Evolutionary conservation across 2,329 filamentous ascomycete species (phyloP).

Genomic region (Beauveria scarabaeidicola): DNA sequence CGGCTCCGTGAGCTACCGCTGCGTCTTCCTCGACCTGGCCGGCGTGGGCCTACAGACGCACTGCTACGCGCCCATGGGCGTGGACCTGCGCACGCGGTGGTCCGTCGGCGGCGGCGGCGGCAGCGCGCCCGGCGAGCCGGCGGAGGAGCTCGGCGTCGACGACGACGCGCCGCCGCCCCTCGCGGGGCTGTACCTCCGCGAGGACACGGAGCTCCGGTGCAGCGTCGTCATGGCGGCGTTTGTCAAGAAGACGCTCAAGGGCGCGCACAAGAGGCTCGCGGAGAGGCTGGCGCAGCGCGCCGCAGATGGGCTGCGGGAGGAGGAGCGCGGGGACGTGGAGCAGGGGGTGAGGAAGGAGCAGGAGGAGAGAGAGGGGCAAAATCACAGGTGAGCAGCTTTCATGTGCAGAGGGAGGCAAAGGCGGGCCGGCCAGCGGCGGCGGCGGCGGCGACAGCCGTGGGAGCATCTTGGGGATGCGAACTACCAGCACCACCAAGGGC

Average conservation of each 20-base stretch:
- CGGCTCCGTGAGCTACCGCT: constrained; percentile 58
- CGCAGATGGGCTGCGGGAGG: constrained; percentile 30
- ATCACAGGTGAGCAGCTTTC: background rate
- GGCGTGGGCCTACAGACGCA: constrained; percentile 67
- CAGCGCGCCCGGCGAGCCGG: constrained; percentile 59
- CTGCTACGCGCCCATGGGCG: constrained; percentile 71
- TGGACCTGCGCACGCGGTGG: constrained; percentile 75
- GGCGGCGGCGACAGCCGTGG: background rate
- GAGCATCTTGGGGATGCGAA: background rate
- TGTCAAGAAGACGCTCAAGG: constrained; percentile 75
- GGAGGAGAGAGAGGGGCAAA: background rate
- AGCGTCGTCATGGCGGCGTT: constrained; percentile 68
- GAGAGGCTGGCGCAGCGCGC: constrained; percentile 43
- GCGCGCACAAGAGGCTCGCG: constrained; percentile 63
- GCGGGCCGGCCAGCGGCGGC: background rate
- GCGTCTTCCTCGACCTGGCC: constrained; percentile 67
- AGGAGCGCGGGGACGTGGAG: constrained; percentile 20
- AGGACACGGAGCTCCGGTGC: constrained; percentile 75
- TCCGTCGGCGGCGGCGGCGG: constrained; percentile 63
- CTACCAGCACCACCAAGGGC: background rate
- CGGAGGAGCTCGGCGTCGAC: constrained; percentile 58
- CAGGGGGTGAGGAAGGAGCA: background rate
- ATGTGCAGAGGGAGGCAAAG: background rate
- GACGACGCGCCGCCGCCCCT: constrained; percentile 42
- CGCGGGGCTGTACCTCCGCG: constrained; percentile 69